A percentile compares a stretch with the other conserved stretches of the same genome.
These are phyloP conservation scores for Tanacetum coccineum DNA, from an alignment of 129 eudicot species.

Conservation along the genomic window DNA sequence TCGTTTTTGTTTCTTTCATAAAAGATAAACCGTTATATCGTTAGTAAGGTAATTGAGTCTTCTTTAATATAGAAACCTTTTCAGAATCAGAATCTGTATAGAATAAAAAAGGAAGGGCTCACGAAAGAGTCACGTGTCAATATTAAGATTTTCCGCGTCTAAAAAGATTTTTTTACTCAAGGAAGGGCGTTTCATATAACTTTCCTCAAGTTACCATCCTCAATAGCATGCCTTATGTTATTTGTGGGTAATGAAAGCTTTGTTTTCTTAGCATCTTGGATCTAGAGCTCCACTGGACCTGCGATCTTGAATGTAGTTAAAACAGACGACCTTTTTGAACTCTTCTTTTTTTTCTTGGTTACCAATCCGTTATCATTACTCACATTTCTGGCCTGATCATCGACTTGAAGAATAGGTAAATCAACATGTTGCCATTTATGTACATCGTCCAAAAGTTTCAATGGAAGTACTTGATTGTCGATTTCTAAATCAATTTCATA, in stretches of 20 bases:
- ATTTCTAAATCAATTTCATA: slow-evolving; percentile 94
- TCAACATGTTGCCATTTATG: slow-evolving; percentile 88
- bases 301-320: slow-evolving; percentile 77
- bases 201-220: too few species aligned
- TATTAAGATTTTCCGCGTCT: too few species aligned
- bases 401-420: slow-evolving; percentile 65
- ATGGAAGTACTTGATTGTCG: slow-evolving; percentile 60
- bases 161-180: too few species aligned
- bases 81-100: too few species aligned
- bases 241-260: slow-evolving; percentile 46
- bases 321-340: slow-evolving; percentile 36
- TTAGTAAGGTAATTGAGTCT: too few species aligned
- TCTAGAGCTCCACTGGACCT: slow-evolving; percentile 83
- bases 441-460: slow-evolving; percentile 86
- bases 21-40: too few species aligned
- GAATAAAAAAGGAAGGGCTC: too few species aligned
- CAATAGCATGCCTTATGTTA: slow-evolving; percentile 61
- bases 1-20: too few species aligned
- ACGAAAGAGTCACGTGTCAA: too few species aligned
- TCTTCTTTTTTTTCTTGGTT: slow-evolving; percentile 19
- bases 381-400: slow-evolving; percentile 2
- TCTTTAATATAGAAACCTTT: too few species aligned
- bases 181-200: too few species aligned
- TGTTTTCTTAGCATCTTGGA: slow-evolving; percentile 73
- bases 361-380: slow-evolving; percentile 45